phyloP scores from a whole-genome alignment of 176 grass and related monocot species.

The Calamus simplicifolius region DNA sequence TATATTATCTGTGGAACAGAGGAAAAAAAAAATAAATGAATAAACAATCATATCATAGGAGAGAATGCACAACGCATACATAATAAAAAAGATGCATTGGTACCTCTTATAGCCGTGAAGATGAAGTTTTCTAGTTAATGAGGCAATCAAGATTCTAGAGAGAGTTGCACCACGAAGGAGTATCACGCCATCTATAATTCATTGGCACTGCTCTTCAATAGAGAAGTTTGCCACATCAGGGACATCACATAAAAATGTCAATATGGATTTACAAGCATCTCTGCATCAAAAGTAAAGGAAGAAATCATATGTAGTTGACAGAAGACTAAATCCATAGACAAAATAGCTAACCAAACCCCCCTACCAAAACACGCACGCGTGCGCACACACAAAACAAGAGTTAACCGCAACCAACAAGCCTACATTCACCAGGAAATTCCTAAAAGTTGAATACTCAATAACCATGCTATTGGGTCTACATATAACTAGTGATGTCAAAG shows the following conservation, averaged over 20 bases:
- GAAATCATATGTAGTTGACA: constrained; percentile 2
- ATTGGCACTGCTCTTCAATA: constrained; percentile 48
- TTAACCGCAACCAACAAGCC: too few relatives aligned
- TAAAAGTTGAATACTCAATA: too few relatives aligned
- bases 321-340: neutral
- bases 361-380: too few relatives aligned
- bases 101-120: constrained; percentile 88
- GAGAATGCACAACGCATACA: too few relatives aligned
- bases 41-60: neutral
- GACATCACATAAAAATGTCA: constrained; percentile 76
- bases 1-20: constrained; percentile 52
- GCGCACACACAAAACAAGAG: too few relatives aligned
- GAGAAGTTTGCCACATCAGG: constrained; percentile 80
- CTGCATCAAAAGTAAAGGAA: constrained; percentile 13
- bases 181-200: constrained; percentile 55
- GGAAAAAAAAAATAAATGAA: constrained; percentile 10
- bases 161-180: constrained; percentile 75
- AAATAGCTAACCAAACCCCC: too few relatives aligned
- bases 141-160: constrained; percentile 92
- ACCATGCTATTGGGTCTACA: too few relatives aligned
- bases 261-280: constrained; percentile 95
- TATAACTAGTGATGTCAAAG: too few relatives aligned
- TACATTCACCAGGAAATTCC: too few relatives aligned
- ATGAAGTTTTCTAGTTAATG: constrained; percentile 79
- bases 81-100: neutral